These are phyloP conservation scores for Tulasnella sp. DNA, from an alignment of 768 basidiomycete species.

Conservation along the genomic window DNA sequence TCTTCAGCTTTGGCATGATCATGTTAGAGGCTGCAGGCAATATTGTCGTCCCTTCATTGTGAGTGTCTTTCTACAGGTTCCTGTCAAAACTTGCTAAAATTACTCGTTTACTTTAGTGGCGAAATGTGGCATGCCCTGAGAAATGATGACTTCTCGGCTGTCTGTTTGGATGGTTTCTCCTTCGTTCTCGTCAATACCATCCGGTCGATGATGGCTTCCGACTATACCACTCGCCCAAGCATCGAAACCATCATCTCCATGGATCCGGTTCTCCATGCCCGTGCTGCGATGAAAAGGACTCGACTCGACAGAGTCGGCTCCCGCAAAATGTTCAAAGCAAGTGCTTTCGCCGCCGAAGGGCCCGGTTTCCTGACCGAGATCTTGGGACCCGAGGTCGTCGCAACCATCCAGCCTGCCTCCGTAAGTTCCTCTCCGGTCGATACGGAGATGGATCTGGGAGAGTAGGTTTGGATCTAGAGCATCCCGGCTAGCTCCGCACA, in stretches of 20 bases:
- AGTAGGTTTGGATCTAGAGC: neutral
- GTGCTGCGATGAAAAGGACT: slow-evolving; percentile 48
- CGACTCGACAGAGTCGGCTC: slow-evolving; percentile 18
- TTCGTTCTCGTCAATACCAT: slow-evolving; percentile 57
- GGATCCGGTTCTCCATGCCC: slow-evolving; percentile 50
- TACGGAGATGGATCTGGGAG: neutral
- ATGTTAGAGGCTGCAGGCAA: slow-evolving; percentile 93
- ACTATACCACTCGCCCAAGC: slow-evolving; percentile 47
- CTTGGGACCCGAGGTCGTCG: slow-evolving; percentile 1
- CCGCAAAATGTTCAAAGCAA: slow-evolving; percentile 14
- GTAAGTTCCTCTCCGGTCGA: neutral
- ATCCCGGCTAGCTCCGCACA: too few relatives aligned
- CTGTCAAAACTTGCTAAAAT: neutral
- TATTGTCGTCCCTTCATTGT: slow-evolving; percentile 95
- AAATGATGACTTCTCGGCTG: slow-evolving; percentile 80
- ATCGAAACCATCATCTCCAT: slow-evolving; percentile 49
- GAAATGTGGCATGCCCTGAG: slow-evolving; percentile 90
- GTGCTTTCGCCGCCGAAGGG: slow-evolving; percentile 13
- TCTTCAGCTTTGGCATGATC: slow-evolving; percentile 95
- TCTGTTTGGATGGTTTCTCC: slow-evolving; percentile 45
- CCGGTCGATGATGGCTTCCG: slow-evolving; percentile 63
- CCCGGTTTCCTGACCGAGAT: slow-evolving; percentile 9
- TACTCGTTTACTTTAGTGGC: slow-evolving; percentile 43
- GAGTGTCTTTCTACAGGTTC: slow-evolving; percentile 30
- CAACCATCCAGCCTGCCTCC: neutral